A percentile compares a stretch with the other conserved stretches of the same genome.
Conservation (phyloP, 2,329 filamentous ascomycete genomes). For the Gnomoniopsis sp. region DNA sequence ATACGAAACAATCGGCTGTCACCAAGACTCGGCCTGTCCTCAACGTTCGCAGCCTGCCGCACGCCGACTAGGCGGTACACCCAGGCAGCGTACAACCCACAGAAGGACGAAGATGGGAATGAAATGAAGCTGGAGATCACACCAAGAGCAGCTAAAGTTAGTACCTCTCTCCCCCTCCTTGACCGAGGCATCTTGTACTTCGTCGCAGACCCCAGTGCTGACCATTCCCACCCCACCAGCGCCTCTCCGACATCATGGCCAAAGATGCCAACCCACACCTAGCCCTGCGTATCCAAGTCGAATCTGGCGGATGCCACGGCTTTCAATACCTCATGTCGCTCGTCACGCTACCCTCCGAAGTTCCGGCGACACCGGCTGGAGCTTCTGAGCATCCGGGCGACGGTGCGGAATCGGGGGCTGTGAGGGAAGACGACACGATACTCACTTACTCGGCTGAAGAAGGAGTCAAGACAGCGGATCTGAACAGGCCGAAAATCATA, state of each 20-base stretch:
- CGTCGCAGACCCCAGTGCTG: not conserved
- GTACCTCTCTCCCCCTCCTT: slow-evolving; percentile 19
- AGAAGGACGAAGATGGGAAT: slow-evolving; percentile 78
- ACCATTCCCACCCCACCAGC: slow-evolving; percentile 37
- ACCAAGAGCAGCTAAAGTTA: slow-evolving; percentile 73
- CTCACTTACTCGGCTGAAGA: slow-evolving; percentile 66
- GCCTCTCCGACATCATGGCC: slow-evolving; percentile 73
- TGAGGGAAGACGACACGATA: slow-evolving; percentile 78
- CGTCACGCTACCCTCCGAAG: slow-evolving; percentile 52
- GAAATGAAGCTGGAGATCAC: slow-evolving; percentile 82
- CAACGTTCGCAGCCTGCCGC: slow-evolving; percentile 28
- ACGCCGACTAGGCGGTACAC: slow-evolving; percentile 39
- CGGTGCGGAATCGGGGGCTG: slow-evolving; percentile 29
- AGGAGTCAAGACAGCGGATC: slow-evolving; percentile 27
- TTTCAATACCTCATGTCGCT: slow-evolving; percentile 97
- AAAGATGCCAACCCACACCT: slow-evolving; percentile 73
- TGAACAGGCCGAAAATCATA: slow-evolving; percentile 68
- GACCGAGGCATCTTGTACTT: not conserved
- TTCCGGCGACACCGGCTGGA: slow-evolving; percentile 21
- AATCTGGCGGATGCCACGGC: slow-evolving; percentile 92
- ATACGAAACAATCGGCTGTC: not conserved
- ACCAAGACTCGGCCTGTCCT: not conserved
- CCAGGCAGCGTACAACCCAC: slow-evolving; percentile 63
- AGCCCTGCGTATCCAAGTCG: slow-evolving; percentile 86
- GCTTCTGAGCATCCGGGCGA: slow-evolving; percentile 21